Evolutionary conservation across 257 asterid species (phyloP).

Genomic region (Jaltomata sinuosa): DNA sequence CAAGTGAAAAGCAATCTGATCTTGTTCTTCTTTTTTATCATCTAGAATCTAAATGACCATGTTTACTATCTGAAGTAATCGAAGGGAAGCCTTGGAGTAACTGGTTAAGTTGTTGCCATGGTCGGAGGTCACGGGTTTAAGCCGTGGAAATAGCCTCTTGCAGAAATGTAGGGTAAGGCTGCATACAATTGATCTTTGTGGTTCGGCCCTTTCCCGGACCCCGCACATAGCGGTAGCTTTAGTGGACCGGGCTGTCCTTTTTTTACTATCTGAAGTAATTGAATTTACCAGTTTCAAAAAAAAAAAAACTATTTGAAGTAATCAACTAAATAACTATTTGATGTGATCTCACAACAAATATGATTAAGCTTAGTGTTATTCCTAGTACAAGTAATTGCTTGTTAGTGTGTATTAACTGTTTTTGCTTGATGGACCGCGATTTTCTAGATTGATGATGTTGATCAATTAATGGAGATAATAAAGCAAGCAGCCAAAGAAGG

Average conservation of each 20-base stretch:
- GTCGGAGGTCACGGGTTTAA: too few relatives aligned
- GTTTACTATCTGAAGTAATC: neutral
- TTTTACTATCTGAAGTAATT: neutral
- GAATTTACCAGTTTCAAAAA: too few relatives aligned
- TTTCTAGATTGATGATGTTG: slow-evolving; percentile 61
- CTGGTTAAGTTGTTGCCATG: too few relatives aligned
- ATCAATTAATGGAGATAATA: slow-evolving; percentile 61
- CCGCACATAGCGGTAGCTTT: too few relatives aligned
- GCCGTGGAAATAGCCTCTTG: too few relatives aligned
- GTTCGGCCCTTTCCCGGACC: too few relatives aligned
- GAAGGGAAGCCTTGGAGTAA: too few relatives aligned
- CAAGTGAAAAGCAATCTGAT: neutral
- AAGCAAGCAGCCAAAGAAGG: slow-evolving; percentile 89
- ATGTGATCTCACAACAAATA: neutral
- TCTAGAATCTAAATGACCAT: neutral
- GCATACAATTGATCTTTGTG: too few relatives aligned
- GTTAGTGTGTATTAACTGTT: neutral
- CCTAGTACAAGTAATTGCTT: neutral
- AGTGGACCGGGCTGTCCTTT: too few relatives aligned
- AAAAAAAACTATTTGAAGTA: neutral
- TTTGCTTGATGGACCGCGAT: neutral
- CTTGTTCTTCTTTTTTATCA: neutral
- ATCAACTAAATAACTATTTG: neutral
- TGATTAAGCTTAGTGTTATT: neutral
- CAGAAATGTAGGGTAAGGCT: too few relatives aligned